Evolutionary conservation across 2,329 filamentous ascomycete species (phyloP).

Genomic region (Ceratocystis papillata): DNA sequence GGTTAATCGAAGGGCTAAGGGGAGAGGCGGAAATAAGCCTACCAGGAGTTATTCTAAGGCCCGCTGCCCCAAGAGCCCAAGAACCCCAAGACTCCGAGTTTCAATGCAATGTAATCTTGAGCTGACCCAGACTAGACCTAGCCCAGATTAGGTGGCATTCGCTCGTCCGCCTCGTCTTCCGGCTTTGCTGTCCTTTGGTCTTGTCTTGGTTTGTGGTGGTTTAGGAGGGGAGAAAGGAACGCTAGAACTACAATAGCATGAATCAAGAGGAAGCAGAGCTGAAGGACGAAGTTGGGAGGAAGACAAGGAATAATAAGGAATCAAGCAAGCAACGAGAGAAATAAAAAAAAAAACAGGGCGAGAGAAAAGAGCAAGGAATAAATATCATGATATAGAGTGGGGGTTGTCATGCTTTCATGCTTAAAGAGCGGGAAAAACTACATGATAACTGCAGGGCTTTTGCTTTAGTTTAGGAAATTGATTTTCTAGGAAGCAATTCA

Average conservation of each 20-base stretch:
- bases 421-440: neutral
- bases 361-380: constrained; percentile 9
- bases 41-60: neutral
- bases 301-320: neutral
- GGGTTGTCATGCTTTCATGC: neutral
- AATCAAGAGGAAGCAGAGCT: neutral
- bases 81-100: neutral
- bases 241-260: neutral
- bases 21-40: neutral
- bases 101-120: constrained; percentile 5
- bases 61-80: neutral
- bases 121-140: neutral
- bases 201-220: neutral
- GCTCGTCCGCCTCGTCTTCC: too few species aligned
- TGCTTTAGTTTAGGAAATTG: neutral
- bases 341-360: neutral
- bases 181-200: neutral
- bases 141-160: neutral
- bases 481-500: neutral
- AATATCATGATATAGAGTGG: neutral
- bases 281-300: neutral
- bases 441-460: neutral
- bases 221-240: neutral
- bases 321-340: neutral
- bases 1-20: constrained; percentile 5